Percentiles rank a stretch among this genome's conserved stretches.
phyloP scores from a whole-genome alignment of 169 alveolate genomes.

The Plasmodium vivax region DNA sequence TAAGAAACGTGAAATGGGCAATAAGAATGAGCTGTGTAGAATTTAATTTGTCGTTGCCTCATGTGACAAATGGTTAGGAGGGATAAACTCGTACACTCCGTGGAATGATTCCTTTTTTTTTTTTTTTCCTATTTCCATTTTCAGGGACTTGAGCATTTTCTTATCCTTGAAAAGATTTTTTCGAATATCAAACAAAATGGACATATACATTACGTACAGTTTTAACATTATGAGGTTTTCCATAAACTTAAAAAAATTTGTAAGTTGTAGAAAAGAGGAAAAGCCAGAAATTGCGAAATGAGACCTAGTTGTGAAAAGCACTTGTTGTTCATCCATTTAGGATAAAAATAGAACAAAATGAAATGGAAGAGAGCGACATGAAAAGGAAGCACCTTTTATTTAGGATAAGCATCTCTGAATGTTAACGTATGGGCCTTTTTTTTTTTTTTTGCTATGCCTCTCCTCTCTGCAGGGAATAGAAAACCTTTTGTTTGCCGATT shows the following conservation, averaged over 20 bases:
- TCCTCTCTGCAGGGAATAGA: constrained; percentile 62
- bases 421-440: neutral
- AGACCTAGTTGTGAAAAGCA: neutral
- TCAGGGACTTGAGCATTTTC: constrained; percentile 52
- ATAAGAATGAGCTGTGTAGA: neutral
- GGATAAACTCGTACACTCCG: neutral
- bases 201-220: constrained; percentile 43
- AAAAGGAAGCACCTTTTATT: neutral
- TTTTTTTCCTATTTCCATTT: neutral
- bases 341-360: neutral
- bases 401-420: neutral
- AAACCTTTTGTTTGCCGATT: constrained; percentile 54
- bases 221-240: constrained; percentile 56
- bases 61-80: neutral
- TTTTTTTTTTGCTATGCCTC: neutral
- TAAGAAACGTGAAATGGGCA: neutral
- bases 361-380: neutral
- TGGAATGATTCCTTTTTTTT: neutral
- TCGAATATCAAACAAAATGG: constrained; percentile 58
- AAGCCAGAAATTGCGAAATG: neutral
- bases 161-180: constrained; percentile 35
- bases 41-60: neutral
- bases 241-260: constrained; percentile 54
- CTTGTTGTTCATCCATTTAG: neutral
- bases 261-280: constrained; percentile 4